Conservation (phyloP, 805 yeast genomes). For the Metschnikowia corniflorae region DNA sequence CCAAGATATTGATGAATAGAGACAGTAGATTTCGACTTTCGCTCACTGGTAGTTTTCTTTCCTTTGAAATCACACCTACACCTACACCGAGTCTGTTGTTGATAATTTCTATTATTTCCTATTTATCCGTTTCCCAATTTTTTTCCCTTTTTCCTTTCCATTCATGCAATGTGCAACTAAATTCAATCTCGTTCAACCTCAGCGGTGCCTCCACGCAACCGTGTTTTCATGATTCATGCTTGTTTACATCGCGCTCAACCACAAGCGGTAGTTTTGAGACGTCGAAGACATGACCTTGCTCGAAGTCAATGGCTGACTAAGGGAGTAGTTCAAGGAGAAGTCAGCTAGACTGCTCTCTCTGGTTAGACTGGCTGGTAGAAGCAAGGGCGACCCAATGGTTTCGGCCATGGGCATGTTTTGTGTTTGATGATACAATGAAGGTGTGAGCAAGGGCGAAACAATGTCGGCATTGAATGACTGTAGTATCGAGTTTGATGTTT, state of each 20-base stretch:
- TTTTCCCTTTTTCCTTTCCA: constrained; percentile 3
- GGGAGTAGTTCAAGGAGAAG: constrained; percentile 34
- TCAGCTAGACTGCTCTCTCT: constrained; percentile 23
- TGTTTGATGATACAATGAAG: constrained; percentile 28
- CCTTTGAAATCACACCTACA: too few relatives aligned
- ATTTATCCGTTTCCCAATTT: constrained; percentile 4
- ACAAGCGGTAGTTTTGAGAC: constrained; percentile 37
- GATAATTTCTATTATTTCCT: constrained; percentile 3
- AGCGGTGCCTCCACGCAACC: not conserved
- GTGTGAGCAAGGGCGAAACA: constrained; percentile 39
- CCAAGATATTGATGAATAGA: too few relatives aligned
- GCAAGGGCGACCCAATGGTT: constrained; percentile 22
- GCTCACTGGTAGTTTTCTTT: too few relatives aligned
- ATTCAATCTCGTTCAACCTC: not conserved
- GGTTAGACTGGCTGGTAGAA: constrained; percentile 19
- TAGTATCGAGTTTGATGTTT: constrained; percentile 17
- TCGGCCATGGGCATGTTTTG: constrained; percentile 14
- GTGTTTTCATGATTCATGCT: too few relatives aligned
- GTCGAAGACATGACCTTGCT: constrained; percentile 23
- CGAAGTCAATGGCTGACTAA: constrained; percentile 18
- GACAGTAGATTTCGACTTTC: too few relatives aligned
- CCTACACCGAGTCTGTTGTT: not conserved
- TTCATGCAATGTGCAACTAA: constrained; percentile 1
- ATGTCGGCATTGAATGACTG: constrained; percentile 20
- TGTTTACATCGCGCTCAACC: constrained; percentile 31